Percentiles rank a stretch among this genome's conserved stretches.
Conservation (phyloP, 2,329 filamentous ascomycete genomes). For the Tympanopsis confertula region DNA sequence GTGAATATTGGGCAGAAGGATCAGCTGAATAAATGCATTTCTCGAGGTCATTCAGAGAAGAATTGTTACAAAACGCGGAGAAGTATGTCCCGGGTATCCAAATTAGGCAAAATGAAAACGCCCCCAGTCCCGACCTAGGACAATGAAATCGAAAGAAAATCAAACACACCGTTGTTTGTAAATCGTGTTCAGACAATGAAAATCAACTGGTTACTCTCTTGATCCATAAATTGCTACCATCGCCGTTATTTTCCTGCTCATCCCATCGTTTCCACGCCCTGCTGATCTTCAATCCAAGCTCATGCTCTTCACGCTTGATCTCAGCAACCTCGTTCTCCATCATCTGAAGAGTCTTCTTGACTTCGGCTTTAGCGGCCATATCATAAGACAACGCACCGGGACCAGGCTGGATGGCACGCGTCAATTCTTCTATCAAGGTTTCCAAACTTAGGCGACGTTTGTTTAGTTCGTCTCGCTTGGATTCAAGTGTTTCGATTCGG, state of each 20-base stretch:
- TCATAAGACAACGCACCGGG: neutral
- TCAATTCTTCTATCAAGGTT: neutral
- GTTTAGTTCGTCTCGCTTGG: neutral
- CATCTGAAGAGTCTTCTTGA: neutral
- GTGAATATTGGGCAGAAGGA: too few species aligned
- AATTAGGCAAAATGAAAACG: too few species aligned
- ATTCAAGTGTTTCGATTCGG: neutral
- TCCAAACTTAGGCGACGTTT: too few species aligned
- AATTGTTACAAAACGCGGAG: too few species aligned
- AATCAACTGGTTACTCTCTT: conserved; percentile 1
- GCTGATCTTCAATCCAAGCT: neutral
- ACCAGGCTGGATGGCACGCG: neutral
- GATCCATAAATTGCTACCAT: neutral
- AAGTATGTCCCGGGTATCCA: too few species aligned
- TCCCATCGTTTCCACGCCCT: neutral
- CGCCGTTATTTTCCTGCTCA: neutral
- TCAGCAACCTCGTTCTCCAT: neutral
- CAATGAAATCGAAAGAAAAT: too few species aligned
- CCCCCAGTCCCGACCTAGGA: too few species aligned
- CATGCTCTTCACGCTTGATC: neutral
- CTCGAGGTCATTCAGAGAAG: too few species aligned
- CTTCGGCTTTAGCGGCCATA: neutral
- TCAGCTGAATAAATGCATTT: too few species aligned
- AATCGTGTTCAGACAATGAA: too few species aligned
- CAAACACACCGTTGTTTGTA: too few species aligned